Conservation (phyloP, 805 yeast genomes). For the Cyberlindnera xylosilytica region DNA sequence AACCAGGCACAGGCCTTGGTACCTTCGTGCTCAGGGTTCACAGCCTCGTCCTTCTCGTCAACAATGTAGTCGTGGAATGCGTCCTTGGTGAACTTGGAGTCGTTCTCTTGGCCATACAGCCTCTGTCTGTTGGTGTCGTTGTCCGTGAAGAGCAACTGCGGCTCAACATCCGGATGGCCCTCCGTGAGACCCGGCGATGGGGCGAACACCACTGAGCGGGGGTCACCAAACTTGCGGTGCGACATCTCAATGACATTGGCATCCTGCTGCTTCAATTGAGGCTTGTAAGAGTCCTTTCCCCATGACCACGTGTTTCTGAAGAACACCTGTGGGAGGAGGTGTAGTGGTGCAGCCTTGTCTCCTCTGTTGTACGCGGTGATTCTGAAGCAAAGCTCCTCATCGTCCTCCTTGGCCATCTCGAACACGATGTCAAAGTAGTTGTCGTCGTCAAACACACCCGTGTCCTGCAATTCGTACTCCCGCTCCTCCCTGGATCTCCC, state of each 20-base stretch:
- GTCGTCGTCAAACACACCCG: constrained; percentile 61
- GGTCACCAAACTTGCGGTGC: constrained; percentile 66
- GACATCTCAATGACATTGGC: constrained; percentile 50
- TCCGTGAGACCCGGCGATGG: constrained; percentile 78
- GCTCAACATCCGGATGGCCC: constrained; percentile 62
- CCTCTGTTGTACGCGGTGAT: constrained; percentile 87
- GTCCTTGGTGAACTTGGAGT: constrained; percentile 71
- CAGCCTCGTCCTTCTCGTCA: constrained; percentile 52
- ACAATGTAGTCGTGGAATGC: constrained; percentile 86
- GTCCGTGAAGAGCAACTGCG: constrained; percentile 77
- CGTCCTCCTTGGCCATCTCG: constrained; percentile 85
- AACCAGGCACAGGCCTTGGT: constrained; percentile 87
- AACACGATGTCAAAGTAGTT: constrained; percentile 82
- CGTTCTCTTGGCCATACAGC: constrained; percentile 52
- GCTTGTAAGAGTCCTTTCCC: constrained; percentile 59
- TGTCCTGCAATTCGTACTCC: constrained; percentile 83
- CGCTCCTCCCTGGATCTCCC: constrained; percentile 61
- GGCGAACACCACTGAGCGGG: constrained; percentile 61
- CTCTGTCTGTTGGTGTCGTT: constrained; percentile 77
- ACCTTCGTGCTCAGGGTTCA: constrained; percentile 69
- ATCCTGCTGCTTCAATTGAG: constrained; percentile 39
- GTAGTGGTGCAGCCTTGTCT: constrained; percentile 81
- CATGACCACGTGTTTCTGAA: constrained; percentile 94
- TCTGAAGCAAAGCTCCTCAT: constrained; percentile 76
- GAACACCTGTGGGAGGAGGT: constrained; percentile 77